phyloP scores from a whole-genome alignment of 1,284 basidiomycete genomes.

The Ganoderma leucocontextum region DNA sequence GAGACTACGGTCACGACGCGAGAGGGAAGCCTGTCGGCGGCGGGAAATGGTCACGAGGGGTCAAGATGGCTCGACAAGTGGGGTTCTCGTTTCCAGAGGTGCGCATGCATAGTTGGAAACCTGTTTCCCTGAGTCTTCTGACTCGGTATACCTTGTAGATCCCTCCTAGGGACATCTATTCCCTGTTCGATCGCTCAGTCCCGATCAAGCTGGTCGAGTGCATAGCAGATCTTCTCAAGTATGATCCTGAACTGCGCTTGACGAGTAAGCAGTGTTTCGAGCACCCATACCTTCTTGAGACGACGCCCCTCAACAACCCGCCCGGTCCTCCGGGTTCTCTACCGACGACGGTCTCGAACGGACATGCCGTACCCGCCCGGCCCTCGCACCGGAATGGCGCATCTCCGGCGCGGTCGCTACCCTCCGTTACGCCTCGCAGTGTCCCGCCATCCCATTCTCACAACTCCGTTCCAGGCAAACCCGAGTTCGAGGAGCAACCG shows the following conservation, averaged over 20 bases:
- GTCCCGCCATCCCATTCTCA: constrained; percentile 71
- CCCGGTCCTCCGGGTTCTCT: constrained; percentile 58
- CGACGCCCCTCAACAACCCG: constrained; percentile 70
- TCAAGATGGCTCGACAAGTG: constrained; percentile 85
- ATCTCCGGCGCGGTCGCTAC: constrained; percentile 47
- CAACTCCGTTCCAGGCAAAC: constrained; percentile 48
- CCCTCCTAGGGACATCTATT: constrained; percentile 78
- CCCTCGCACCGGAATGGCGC: constrained; percentile 47
- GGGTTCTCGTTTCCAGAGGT: constrained; percentile 95
- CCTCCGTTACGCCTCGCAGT: constrained; percentile 60
- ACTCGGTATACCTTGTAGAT: constrained; percentile 55
- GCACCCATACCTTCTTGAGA: constrained; percentile 88
- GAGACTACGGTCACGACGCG: constrained; percentile 83
- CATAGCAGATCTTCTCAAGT: constrained; percentile 91
- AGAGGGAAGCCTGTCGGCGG: constrained; percentile 82
- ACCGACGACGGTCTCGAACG: constrained; percentile 32
- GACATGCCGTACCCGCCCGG: constrained; percentile 41
- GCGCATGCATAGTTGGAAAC: constrained; percentile 34
- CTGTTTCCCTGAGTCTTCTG: constrained; percentile 13
- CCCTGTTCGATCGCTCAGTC: constrained; percentile 82
- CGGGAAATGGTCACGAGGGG: constrained; percentile 86
- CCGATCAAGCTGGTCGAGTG: constrained; percentile 89
- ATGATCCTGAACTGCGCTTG: constrained; percentile 88
- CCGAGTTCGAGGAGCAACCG: constrained; percentile 45
- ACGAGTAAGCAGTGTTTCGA: constrained; percentile 89